Evolutionary conservation across 1,284 basidiomycete genomes (phyloP).

Genomic region (Leccinum ambiguum): DNA sequence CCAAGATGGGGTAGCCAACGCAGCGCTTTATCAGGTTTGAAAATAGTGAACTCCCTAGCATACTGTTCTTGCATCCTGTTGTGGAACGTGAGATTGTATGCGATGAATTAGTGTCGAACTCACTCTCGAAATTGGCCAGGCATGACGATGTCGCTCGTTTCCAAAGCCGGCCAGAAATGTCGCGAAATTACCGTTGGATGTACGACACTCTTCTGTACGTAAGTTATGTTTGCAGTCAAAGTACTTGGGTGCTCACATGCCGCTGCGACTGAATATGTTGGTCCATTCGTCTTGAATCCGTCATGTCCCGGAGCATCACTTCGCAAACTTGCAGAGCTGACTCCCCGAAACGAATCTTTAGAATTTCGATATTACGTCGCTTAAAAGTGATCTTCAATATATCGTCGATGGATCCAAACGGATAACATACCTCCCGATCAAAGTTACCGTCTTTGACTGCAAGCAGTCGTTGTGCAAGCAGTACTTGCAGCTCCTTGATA

Average conservation of each 20-base stretch:
- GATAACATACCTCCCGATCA: conserved; percentile 72
- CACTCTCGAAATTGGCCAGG: conserved; percentile 82
- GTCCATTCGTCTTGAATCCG: conserved; percentile 88
- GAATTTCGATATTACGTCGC: conserved; percentile 88
- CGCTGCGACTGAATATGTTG: conserved; percentile 78
- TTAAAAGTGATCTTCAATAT: conserved; percentile 33
- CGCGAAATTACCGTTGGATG: conserved; percentile 90
- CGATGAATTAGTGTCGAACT: conserved; percentile 25
- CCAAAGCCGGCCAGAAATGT: conserved; percentile 90
- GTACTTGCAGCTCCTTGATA: conserved; percentile 88
- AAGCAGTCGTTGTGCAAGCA: conserved; percentile 83
- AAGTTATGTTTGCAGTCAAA: conserved; percentile 6
- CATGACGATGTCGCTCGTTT: conserved; percentile 71
- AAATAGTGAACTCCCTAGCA: conserved; percentile 69
- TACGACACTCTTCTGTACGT: conserved; percentile 41
- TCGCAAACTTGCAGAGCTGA: conserved; percentile 89
- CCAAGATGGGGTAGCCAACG: conserved; percentile 88
- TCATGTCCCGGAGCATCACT: conserved; percentile 95
- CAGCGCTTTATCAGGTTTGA: conserved; percentile 90
- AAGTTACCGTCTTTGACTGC: conserved; percentile 77
- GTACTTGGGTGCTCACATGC: conserved; percentile 42
- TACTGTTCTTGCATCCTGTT: conserved; percentile 74
- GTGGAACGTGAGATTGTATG: conserved; percentile 10
- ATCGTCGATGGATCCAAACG: conserved; percentile 1
- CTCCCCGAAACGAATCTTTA: conserved; percentile 94